Base-by-base conservation (phyloP, 2,329 filamentous ascomycete species). In the Trichoderma sp. region DNA sequence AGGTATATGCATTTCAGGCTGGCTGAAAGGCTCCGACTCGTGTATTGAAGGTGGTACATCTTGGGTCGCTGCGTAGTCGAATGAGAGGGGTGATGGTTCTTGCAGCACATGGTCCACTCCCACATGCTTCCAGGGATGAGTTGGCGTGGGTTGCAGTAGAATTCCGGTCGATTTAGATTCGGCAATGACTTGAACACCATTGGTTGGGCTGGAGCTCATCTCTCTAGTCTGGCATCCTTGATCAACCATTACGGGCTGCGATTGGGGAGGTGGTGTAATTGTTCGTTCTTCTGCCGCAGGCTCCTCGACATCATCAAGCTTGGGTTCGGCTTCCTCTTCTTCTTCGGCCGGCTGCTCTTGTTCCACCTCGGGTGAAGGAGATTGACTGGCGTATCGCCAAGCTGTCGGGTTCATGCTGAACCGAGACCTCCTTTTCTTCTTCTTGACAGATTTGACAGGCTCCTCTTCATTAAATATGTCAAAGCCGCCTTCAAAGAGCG, bases 341-440 rank as follows among this genome's bases (percentile, higher is more conserved):
- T 82, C 80, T 12, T 82, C 80, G 1, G 76, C 76, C 27, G 76
- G 74, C 6, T 82, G 77, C 53, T 88, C 84, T 8, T 82, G 77
- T 53, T 88, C 84, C 41, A 87, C 88, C 80, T 93, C 89, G 3
- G 94, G 93, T 71, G 92, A 95, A 8, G 91, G 91, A 1, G 93
- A 93, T 74, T 91, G 89, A 80, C 92, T 93, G 27, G 88, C 88
- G 80, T 95, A 93, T 77, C 89, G 92, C 96, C 96, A 98, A 33
- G 90, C 87, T 35, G 87, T 89, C 80, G 91, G 92, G 69, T 90
- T 87, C 76, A 92, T 87, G 75, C 92, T 90, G 82, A 93, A 93
- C 62, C 91, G 91, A 8, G 92, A 91, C 73, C 90, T 89, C 83
- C 95, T 97, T 73, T 91, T 89, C 84, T 95, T 97, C 76, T 90